Conservation (phyloP, 495 filamentous ascomycete genomes). For the Staphylotrichum longicolle region DNA sequence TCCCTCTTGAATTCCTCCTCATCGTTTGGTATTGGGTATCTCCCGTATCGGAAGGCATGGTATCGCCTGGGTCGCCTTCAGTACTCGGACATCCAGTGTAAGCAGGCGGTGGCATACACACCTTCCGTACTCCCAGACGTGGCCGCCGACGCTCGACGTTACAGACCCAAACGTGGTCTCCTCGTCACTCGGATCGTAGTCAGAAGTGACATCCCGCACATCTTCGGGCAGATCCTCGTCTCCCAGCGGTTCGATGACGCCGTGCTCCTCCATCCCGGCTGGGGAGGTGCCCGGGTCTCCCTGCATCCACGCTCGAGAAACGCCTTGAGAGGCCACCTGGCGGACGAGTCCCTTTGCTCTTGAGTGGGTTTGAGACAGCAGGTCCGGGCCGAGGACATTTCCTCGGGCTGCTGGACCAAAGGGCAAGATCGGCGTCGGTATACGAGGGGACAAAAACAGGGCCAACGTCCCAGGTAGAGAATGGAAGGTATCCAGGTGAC, state of each 20-base stretch:
- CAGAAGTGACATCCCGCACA: constrained; percentile 31
- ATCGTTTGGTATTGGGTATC: constrained; percentile 42
- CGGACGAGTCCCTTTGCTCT: no score
- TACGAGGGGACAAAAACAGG: background rate
- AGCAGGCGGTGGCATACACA: constrained; percentile 9
- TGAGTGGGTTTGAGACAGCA: background rate
- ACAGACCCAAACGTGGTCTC: constrained; percentile 35
- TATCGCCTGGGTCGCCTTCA: constrained; percentile 30
- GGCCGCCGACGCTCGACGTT: constrained; percentile 35
- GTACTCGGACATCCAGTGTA: background rate
- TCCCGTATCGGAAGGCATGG: constrained; percentile 34
- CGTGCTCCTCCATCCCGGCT: constrained; percentile 30
- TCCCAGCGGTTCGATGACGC: constrained; percentile 24
- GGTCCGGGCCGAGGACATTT: constrained; percentile 2
- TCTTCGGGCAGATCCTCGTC: constrained; percentile 20
- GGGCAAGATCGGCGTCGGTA: background rate
- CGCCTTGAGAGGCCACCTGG: background rate
- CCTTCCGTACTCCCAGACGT: constrained; percentile 41
- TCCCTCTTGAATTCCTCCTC: constrained; percentile 40
- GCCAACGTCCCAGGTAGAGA: background rate
- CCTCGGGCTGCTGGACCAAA: background rate
- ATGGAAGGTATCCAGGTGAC: background rate
- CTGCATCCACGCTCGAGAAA: constrained; percentile 9
- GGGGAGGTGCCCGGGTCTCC: constrained; percentile 1
- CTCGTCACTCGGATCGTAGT: constrained; percentile 32